Evolutionary conservation across 2,329 filamentous ascomycete genomes (phyloP), one percentile per base, ranked within the genome.

Genomic region (Pyrenochaeta sp.): DNA sequence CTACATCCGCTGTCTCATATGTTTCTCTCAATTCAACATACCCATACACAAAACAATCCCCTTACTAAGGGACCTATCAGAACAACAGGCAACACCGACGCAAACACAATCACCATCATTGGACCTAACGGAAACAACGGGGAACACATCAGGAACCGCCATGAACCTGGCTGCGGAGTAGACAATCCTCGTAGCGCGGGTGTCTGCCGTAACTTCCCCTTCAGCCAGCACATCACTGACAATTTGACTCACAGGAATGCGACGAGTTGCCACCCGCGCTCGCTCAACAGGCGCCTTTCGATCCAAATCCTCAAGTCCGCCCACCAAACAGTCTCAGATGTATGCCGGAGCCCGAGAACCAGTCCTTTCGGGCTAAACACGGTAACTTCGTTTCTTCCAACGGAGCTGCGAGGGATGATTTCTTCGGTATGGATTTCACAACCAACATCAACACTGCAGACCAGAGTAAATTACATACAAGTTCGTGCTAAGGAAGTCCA

Each of bases 231-330:
- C 36, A 56, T 49, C 30, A 55, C 39, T 36, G 17, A 47, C 30
- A 40, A 49, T 32, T 32, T 30, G n/a, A 20, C 39, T 46, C 41
- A n/a, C 50, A 29, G 32, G 18, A 56, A 49, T 51, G 51, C 36
- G 55, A 61, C 36, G 51, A 61, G 29, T 61, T 47, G 58, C 58
- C 55, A 17, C 54, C 55, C 12, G 58, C 58, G 12, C 29, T 48
- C 5, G 40, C 50, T 23, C 41, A 56, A 33, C 49, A 56, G 23
- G 15, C 31, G n/a, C 48, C 45, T n/a, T 31, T 31, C 29, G 35
- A 42, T 30, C 32, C n/a, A 20, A 29, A 33, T 45, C 33, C 15
- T 18, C 30, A 42, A 14, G 14, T 12, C 29, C 18, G 18, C 14
- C 14, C 23, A 14, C 37, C 35, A 45, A 56, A 56, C 44, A 56